Evolutionary conservation across 768 basidiomycete genomes (phyloP).

Genomic region (Cubamyces lactineus): DNA sequence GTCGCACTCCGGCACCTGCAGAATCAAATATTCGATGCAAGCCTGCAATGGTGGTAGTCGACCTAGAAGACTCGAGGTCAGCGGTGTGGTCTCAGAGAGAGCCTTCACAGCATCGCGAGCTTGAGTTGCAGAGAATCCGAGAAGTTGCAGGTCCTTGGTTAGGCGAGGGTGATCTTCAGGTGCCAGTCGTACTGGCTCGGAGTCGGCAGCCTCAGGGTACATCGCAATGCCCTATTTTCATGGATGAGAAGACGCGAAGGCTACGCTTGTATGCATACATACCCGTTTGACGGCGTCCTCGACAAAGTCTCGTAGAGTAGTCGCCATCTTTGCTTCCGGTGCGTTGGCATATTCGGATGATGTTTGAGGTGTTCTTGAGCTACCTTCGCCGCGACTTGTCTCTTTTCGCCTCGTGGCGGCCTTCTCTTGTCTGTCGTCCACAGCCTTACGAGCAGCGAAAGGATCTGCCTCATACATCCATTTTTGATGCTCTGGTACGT

Average conservation of each 20-base stretch:
- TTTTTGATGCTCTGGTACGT: constrained; percentile 64
- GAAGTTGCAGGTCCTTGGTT: constrained; percentile 55
- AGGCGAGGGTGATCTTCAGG: constrained; percentile 48
- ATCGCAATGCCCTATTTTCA: constrained; percentile 49
- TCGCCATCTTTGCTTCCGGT: constrained; percentile 86
- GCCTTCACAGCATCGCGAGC: constrained; percentile 56
- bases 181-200: constrained; percentile 39
- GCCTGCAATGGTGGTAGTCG: constrained; percentile 71
- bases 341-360: constrained; percentile 48
- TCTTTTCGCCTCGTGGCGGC: constrained; percentile 48
- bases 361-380: constrained; percentile 15
- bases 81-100: constrained; percentile 56
- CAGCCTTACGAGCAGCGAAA: constrained; percentile 70
- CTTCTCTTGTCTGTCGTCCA: constrained; percentile 67
- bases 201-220: constrained; percentile 52
- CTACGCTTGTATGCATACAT: too few species aligned
- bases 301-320: constrained; percentile 71
- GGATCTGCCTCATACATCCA: constrained; percentile 94
- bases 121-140: constrained; percentile 70
- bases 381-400: constrained; percentile 27
- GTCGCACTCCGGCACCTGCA: constrained; percentile 86
- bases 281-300: constrained; percentile 84
- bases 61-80: constrained; percentile 63
- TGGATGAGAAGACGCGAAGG: too few species aligned
- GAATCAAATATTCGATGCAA: constrained; percentile 80